A percentile compares a stretch with the other conserved stretches of the same genome.
phyloP scores from a whole-genome alignment of 2,329 filamentous ascomycete genomes.

The Dothideomycetes sp. region DNA sequence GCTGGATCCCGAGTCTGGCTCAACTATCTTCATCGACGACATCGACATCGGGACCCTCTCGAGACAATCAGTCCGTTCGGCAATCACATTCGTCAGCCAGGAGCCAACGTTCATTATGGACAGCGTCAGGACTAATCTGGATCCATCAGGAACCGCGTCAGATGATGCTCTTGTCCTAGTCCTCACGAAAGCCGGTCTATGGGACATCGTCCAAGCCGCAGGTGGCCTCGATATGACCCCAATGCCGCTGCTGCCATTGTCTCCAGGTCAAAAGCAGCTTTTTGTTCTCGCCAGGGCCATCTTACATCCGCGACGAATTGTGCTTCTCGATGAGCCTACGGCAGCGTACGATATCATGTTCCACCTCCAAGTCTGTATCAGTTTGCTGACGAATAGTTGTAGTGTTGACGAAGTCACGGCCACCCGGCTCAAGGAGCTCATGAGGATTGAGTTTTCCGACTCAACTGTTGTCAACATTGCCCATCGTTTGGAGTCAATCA shows the following conservation, averaged over 20 bases:
- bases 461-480: too few relatives aligned
- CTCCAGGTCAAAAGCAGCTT: constrained; percentile 42
- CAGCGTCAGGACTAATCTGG: constrained; percentile 41
- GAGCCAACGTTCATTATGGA: constrained; percentile 43
- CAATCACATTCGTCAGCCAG: constrained; percentile 40
- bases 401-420: too few relatives aligned
- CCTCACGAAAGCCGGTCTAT: constrained; percentile 38
- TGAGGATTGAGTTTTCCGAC: too few relatives aligned
- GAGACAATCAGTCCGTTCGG: constrained; percentile 34
- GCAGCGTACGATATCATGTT: too few relatives aligned
- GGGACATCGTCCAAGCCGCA: constrained; percentile 15
- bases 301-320: constrained; percentile 30
- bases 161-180: constrained; percentile 33
- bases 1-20: constrained; percentile 35
- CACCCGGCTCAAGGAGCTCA: too few relatives aligned
- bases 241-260: constrained; percentile 27
- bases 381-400: too few relatives aligned
- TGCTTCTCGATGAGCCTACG: constrained; percentile 29
- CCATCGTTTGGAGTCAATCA: too few relatives aligned
- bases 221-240: constrained; percentile 33
- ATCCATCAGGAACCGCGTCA: constrained; percentile 30
- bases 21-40: constrained; percentile 39
- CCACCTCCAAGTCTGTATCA: too few relatives aligned
- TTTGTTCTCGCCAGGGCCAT: constrained; percentile 41
- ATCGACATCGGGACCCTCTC: constrained; percentile 38